Evolutionary conservation across 164 flowering plant species (phyloP).

Genomic region (Aristolochia californica): DNA sequence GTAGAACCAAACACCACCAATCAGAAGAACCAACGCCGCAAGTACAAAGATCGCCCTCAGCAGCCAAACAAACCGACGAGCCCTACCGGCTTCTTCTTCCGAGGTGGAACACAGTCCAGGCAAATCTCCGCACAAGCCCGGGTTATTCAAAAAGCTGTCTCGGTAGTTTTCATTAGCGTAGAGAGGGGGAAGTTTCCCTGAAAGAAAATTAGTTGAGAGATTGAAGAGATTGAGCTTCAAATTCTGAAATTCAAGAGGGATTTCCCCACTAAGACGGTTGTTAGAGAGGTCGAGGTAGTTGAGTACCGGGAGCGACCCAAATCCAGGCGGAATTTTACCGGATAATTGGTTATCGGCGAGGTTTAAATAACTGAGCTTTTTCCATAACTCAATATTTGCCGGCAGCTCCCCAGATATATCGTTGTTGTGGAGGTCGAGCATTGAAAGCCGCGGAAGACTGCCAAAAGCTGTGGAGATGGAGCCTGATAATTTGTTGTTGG

Average conservation of each 20-base stretch:
- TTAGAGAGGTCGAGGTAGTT: conserved; percentile 54
- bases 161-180: conserved; percentile 29
- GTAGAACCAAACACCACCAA: conserved; percentile 43
- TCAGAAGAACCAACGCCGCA: conserved; percentile 40
- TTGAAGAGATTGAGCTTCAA: conserved; percentile 62
- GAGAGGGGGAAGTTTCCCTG: conserved; percentile 61
- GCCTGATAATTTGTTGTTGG: conserved; percentile 48
- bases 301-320: conserved; percentile 37
- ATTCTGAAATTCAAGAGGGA: conserved; percentile 60
- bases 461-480: conserved; percentile 61
- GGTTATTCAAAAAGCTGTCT: conserved; percentile 51
- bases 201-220: conserved; percentile 50
- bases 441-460: conserved; percentile 31
- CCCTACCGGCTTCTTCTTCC: conserved; percentile 9
- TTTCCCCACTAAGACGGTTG: conserved; percentile 52
- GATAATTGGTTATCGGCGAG: conserved; percentile 62
- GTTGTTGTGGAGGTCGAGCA: conserved; percentile 63
- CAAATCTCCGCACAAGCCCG: conserved; percentile 43
- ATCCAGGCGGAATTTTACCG: conserved; percentile 57
- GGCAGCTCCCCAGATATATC: conserved; percentile 51
- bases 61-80: conserved; percentile 27
- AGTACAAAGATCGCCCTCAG: conserved; percentile 38
- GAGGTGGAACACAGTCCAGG: conserved; percentile 28
- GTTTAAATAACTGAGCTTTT: conserved; percentile 54
- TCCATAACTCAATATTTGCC: conserved; percentile 34